A percentile compares a stretch with the other conserved stretches of the same genome.
These are phyloP conservation scores for Lasiosphaeris hirsuta DNA, from an alignment of 495 filamentous ascomycete species.

Conservation along the genomic window DNA sequence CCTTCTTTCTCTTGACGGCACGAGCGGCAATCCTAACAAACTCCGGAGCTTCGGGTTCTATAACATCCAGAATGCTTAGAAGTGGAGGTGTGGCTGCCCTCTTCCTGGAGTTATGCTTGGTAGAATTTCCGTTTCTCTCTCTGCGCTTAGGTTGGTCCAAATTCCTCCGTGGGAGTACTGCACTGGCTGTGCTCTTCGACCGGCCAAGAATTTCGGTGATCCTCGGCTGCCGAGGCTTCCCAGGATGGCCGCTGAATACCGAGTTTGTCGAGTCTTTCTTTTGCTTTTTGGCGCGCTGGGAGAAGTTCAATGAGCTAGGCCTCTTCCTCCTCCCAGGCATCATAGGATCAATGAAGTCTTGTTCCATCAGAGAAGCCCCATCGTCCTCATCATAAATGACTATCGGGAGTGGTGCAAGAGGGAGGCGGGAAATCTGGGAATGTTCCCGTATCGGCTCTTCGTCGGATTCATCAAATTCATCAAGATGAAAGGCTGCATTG, in stretches of 20 bases:
- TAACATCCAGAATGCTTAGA: conserved; percentile 71
- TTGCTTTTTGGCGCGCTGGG: conserved; percentile 15
- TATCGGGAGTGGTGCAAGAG: not conserved
- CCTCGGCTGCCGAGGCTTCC: conserved; percentile 38
- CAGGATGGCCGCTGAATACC: conserved; percentile 24
- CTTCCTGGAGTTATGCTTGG: conserved; percentile 1
- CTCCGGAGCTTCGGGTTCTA: conserved; percentile 55
- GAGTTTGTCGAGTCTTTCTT: conserved; percentile 31
- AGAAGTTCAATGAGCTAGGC: conserved; percentile 12
- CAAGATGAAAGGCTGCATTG: conserved; percentile 36
- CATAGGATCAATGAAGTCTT: conserved; percentile 55
- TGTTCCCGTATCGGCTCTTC: conserved; percentile 15
- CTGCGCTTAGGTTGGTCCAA: not conserved
- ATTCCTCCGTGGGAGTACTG: not conserved
- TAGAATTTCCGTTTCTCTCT: not conserved
- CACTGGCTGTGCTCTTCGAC: conserved; percentile 23
- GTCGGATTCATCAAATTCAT: conserved; percentile 47
- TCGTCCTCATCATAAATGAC: conserved; percentile 28
- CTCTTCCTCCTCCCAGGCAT: conserved; percentile 40
- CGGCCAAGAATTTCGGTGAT: conserved; percentile 42
- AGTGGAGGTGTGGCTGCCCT: conserved; percentile 43
- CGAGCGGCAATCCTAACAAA: conserved; percentile 81
- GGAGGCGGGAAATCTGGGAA: not conserved
- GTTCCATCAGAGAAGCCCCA: conserved; percentile 46
- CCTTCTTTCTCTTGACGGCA: conserved; percentile 55